These are phyloP conservation scores for Paramecium caudatum DNA, from an alignment of 73 alveolate species.

Conservation along the genomic window DNA sequence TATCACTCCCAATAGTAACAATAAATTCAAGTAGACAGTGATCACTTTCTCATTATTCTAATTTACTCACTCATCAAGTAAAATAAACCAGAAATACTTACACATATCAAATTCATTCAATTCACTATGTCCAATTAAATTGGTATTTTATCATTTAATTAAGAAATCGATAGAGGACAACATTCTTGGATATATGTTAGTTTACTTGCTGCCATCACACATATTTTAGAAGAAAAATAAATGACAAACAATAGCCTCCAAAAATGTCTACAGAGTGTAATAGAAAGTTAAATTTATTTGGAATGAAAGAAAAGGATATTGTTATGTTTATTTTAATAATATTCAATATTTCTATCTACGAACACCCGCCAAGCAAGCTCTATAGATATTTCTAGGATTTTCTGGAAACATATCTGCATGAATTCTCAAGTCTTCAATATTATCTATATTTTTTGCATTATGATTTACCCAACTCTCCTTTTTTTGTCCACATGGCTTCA, in stretches of 20 bases:
- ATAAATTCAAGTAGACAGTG: constrained; percentile 10
- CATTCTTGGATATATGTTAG: constrained; percentile 31
- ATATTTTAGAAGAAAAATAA: background rate
- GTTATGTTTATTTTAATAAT: constrained; percentile 26
- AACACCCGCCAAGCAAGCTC: constrained; percentile 94
- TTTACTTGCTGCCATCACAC: background rate
- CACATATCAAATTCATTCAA: constrained; percentile 1
- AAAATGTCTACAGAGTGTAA: constrained; percentile 18
- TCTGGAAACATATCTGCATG: constrained; percentile 88
- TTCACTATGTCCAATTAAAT: constrained; percentile 20
- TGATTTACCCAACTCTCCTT: constrained; percentile 78
- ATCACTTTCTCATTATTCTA: constrained; percentile 13
- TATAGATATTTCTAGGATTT: constrained; percentile 85
- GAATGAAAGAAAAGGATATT: background rate
- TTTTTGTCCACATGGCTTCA: constrained; percentile 78
- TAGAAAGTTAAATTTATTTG: background rate
- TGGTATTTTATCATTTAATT: background rate
- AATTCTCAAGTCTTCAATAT: constrained; percentile 90
- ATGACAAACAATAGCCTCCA: background rate
- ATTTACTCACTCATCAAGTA: constrained; percentile 10
- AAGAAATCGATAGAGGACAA: constrained; percentile 39
- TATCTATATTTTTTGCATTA: constrained; percentile 59
- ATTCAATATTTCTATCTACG: constrained; percentile 91
- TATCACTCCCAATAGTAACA: background rate
- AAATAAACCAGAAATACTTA: background rate